These are phyloP conservation scores for Coemansia guatemalensis DNA, from an alignment of 192 early-diverging fungal genomes.

Conservation along the genomic window DNA sequence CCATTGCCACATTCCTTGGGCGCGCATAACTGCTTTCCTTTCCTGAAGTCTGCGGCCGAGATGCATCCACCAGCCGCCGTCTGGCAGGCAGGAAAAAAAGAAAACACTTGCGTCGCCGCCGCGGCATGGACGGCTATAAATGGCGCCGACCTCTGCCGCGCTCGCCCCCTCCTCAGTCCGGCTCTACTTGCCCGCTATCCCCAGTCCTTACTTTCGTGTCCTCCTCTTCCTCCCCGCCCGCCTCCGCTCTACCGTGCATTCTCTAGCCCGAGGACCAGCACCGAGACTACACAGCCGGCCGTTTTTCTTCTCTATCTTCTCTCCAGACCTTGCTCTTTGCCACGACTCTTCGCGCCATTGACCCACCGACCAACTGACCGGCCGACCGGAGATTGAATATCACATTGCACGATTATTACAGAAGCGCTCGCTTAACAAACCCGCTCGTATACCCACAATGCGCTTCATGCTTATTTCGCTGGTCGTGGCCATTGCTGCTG, in stretches of 20 bases:
- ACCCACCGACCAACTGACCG: not conserved
- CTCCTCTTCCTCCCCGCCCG: slow-evolving; percentile 2
- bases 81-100: not conserved
- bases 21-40: slow-evolving; percentile 20
- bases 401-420: not conserved
- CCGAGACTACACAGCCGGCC: slow-evolving; percentile 1
- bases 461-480: slow-evolving; percentile 23
- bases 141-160: not conserved
- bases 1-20: slow-evolving; percentile 22
- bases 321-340: slow-evolving; percentile 2
- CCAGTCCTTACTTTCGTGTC: slow-evolving; percentile 4
- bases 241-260: slow-evolving; percentile 20
- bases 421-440: not conserved
- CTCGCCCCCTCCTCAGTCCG: not conserved
- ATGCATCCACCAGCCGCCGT: not conserved
- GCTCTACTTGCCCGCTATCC: not conserved
- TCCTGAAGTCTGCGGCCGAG: not conserved
- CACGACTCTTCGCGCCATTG: slow-evolving; percentile 5
- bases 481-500: slow-evolving; percentile 18
- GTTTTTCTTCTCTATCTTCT: slow-evolving; percentile 8
- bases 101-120: not conserved
- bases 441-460: slow-evolving; percentile 14
- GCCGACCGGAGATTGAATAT: not conserved
- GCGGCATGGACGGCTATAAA: not conserved
- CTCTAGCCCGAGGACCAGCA: slow-evolving; percentile 5